These are phyloP conservation scores for Asterionellopsis glacialis DNA, from an alignment of 108 stramenopile species.

Conservation along the genomic window DNA sequence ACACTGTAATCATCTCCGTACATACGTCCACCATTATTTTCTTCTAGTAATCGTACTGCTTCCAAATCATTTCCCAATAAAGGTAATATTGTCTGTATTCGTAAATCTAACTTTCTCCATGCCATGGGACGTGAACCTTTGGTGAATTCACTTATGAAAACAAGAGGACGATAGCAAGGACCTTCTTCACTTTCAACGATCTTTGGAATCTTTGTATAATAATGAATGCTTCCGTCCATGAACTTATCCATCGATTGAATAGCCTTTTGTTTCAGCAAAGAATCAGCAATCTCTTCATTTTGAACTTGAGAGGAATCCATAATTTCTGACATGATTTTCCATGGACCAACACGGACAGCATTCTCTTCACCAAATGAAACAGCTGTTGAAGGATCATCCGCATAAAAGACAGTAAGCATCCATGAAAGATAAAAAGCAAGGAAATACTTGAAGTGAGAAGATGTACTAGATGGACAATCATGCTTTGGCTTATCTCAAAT, in stretches of 20 bases:
- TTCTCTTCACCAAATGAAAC: slow-evolving; percentile 33
- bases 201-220: slow-evolving; percentile 50
- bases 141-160: slow-evolving; percentile 42
- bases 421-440: slow-evolving; percentile 1
- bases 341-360: slow-evolving; percentile 55
- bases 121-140: slow-evolving; percentile 60
- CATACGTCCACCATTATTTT: too few species aligned
- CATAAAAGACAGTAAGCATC: not conserved
- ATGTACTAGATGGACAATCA: not conserved
- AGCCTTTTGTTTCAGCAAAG: slow-evolving; percentile 47
- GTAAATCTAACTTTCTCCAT: slow-evolving; percentile 75
- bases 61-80: slow-evolving; percentile 31
- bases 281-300: slow-evolving; percentile 10
- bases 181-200: slow-evolving; percentile 6
- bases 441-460: slow-evolving; percentile 5
- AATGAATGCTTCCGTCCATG: slow-evolving; percentile 64
- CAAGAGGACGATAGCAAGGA: slow-evolving; percentile 35
- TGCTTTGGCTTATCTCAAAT: not conserved
- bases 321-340: slow-evolving; percentile 46
- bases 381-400: not conserved
- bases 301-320: slow-evolving; percentile 4
- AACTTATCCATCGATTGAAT: slow-evolving; percentile 54
- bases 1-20: too few species aligned
- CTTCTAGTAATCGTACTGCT: not conserved
- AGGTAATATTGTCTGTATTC: slow-evolving; percentile 71